phyloP scores from a whole-genome alignment of 192 early-diverging fungal species.

The Coemansia interrupta region DNA sequence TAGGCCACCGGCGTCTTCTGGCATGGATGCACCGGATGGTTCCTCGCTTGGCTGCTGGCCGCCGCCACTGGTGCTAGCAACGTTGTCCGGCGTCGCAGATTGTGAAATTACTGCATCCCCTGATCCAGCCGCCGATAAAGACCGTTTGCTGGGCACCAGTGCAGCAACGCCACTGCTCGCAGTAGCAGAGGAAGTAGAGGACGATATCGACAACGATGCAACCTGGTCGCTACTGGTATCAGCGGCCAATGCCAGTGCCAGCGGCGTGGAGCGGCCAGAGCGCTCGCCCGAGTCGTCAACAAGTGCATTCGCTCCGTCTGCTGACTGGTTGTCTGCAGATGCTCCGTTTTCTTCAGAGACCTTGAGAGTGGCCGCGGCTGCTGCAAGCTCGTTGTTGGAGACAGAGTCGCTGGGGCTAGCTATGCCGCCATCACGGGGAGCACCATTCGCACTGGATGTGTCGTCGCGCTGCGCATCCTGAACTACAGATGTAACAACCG shows the following conservation, averaged over 20 bases:
- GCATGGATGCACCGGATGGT: background rate
- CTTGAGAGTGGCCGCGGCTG: constrained; percentile 5
- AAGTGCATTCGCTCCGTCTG: background rate
- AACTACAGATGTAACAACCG: background rate
- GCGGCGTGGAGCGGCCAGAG: background rate
- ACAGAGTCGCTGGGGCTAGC: constrained; percentile 6
- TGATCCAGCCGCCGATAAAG: constrained; percentile 20
- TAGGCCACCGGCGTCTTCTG: background rate
- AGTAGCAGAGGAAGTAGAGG: constrained; percentile 6
- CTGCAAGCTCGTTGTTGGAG: constrained; percentile 13
- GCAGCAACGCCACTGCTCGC: constrained; percentile 10
- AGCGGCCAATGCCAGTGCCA: background rate
- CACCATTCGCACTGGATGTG: background rate
- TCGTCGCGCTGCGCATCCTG: constrained; percentile 7
- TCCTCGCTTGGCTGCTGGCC: background rate
- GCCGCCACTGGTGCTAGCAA: background rate
- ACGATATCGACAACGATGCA: constrained; percentile 1
- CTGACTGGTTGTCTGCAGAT: constrained; percentile 3
- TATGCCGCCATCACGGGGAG: constrained; percentile 7
- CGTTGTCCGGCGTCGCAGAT: constrained; percentile 4
- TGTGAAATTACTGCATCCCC: constrained; percentile 11
- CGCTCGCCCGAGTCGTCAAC: background rate
- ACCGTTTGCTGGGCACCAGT: constrained; percentile 47
- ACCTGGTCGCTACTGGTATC: background rate
- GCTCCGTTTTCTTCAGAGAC: background rate